These are phyloP conservation scores for Lagenidium sp. DNA, from an alignment of 352 stramenopile genomes.

Conservation along the genomic window DNA sequence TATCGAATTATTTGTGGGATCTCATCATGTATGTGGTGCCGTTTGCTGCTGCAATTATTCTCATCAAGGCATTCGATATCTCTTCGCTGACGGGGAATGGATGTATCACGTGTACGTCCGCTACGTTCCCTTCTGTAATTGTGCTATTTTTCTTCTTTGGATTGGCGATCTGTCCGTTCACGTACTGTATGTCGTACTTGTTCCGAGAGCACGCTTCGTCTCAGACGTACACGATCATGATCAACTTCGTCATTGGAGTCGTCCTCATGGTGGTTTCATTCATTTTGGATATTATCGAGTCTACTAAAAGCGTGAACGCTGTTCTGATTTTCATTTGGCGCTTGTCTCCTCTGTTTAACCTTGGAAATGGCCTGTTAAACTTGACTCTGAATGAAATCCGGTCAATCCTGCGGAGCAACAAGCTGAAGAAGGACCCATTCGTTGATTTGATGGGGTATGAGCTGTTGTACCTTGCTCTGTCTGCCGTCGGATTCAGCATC, in stretches of 20 bases:
- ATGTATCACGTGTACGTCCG: slow-evolving; percentile 33
- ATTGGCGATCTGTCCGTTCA: slow-evolving; percentile 52
- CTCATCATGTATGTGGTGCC: slow-evolving; percentile 87
- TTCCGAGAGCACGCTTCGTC: slow-evolving; percentile 56
- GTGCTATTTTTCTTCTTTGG: slow-evolving; percentile 52
- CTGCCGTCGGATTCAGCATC: slow-evolving; percentile 28
- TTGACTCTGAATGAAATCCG: slow-evolving; percentile 6
- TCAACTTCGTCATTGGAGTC: slow-evolving; percentile 58
- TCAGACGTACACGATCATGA: slow-evolving; percentile 64
- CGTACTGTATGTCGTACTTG: slow-evolving; percentile 55
- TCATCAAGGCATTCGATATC: slow-evolving; percentile 44
- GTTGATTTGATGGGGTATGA: slow-evolving; percentile 52
- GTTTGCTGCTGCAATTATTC: slow-evolving; percentile 22
- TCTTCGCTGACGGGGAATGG: slow-evolving; percentile 31
- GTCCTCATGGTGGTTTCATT: slow-evolving; percentile 51
- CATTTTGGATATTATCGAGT: slow-evolving; percentile 37
- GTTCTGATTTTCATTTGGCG: slow-evolving; percentile 65
- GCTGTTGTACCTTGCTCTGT: slow-evolving; percentile 37
- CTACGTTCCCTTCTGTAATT: slow-evolving; percentile 39
- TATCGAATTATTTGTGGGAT: slow-evolving; percentile 94
- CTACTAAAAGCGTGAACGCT: slow-evolving; percentile 30
- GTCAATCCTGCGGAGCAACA: slow-evolving; percentile 15
- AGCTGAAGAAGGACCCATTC: slow-evolving; percentile 39
- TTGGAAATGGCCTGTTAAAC: slow-evolving; percentile 31
- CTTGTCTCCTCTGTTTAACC: slow-evolving; percentile 44